These are phyloP conservation scores for Fusarium veterinarium DNA, from an alignment of 2,329 filamentous ascomycete species.

Conservation along the genomic window DNA sequence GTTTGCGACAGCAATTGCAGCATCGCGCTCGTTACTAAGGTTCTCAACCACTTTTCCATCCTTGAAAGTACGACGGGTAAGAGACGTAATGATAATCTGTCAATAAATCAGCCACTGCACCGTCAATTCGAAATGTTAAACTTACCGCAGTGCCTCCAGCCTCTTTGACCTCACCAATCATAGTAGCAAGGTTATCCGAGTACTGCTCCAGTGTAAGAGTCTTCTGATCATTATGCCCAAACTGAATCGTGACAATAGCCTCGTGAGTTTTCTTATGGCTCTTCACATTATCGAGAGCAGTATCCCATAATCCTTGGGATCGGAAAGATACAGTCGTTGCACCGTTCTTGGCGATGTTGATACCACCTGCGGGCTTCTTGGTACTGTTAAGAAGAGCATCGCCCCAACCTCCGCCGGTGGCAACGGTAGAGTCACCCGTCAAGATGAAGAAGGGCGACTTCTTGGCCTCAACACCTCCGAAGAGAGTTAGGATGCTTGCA, in stretches of 20 bases:
- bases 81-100: slow-evolving; percentile 8
- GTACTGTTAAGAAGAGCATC: slow-evolving; percentile 7
- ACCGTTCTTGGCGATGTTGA: slow-evolving; percentile 18
- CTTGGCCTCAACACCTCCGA: neutral
- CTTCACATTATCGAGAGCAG: neutral
- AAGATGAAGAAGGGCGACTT: slow-evolving; percentile 17
- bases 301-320: neutral
- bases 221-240: slow-evolving; percentile 20
- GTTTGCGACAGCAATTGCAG: neutral
- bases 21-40: slow-evolving; percentile 4
- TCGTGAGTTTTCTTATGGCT: neutral
- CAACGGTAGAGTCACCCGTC: slow-evolving; percentile 19
- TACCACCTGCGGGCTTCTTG: neutral
- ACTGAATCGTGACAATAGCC: slow-evolving; percentile 16
- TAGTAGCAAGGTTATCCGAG: slow-evolving; percentile 1
- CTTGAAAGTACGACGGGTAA: slow-evolving; percentile 16
- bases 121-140: fast-evolving
- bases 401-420: slow-evolving; percentile 1
- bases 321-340: slow-evolving; percentile 21
- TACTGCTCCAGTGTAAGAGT: slow-evolving; percentile 18
- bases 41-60: slow-evolving; percentile 13
- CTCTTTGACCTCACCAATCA: slow-evolving; percentile 2
- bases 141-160: slow-evolving; percentile 20
- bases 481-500: neutral
- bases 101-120: neutral